Evolutionary conservation across 2,329 filamentous ascomycete genomes (phyloP), one percentile per base, ranked within the genome.

Genomic region (Hymenoscyphus linearis): DNA sequence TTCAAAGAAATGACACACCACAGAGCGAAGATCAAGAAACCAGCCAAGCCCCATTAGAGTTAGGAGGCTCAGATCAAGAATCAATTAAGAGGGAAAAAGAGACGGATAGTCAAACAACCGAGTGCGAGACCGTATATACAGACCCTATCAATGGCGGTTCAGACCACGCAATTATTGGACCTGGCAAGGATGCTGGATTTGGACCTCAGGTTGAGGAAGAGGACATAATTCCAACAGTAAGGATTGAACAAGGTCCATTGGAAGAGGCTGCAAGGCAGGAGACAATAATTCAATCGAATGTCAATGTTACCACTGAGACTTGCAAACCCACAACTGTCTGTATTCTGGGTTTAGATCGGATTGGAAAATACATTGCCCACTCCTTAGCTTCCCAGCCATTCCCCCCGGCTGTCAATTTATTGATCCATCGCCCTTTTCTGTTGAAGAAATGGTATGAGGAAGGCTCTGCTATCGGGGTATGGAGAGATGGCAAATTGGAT

Each of bases 341-440:
- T 67, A 79, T 92, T 14, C 70, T 90, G 22, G 88, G 89, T 16
- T 76, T 83, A 36, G 86, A 85, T 50, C 83, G 81, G 67, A 77
- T 88, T 47, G 88, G 87, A 27, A 83, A 80, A 63, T 83, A 89
- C 63, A 75, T 91, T 57, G 87, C 87, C 13, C 85, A 90, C 72
- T 81, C 84, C 27, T 74, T 92, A 44, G 80, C 82, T 35, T 77
- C 79, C 9, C 75, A 85, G 14, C 78, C 80, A 7, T 77, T 82
- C 60, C 80, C 85, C 14, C 86, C 86, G n/a, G 83, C 85, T 0
- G 76, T 90, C 27, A 85, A 83, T 4, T 75, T 91, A 27, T 74
- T 91, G 16, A 78, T 88, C 62, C 84, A 87, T 66, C 76, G 78
- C 37, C 73, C 74, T 37, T 69, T 73, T 2, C 65, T 76, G 18